Conservation (phyloP, 768 basidiomycete species). For the Clitopilus passeckerianus region DNA sequence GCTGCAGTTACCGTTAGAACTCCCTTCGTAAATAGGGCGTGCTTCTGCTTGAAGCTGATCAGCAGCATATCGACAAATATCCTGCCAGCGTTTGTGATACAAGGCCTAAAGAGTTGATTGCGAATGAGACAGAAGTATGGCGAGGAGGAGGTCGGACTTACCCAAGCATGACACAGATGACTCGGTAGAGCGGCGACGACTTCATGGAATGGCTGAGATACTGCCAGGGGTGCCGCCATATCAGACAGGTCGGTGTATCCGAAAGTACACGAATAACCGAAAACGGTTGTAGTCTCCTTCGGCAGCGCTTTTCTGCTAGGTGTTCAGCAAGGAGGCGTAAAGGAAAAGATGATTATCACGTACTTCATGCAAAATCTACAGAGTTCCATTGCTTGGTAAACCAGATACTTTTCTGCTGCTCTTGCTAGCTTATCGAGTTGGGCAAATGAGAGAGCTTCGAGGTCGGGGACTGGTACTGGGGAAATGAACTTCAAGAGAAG, state of each 20-base stretch:
- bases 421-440: slow-evolving; percentile 2
- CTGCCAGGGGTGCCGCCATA: neutral
- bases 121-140: neutral
- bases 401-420: slow-evolving; percentile 9
- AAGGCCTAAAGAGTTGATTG: neutral
- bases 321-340: too few relatives aligned
- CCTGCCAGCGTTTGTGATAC: neutral
- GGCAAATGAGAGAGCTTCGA: slow-evolving; percentile 1
- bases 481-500: slow-evolving; percentile 5
- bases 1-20: too few relatives aligned
- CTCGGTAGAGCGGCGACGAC: neutral
- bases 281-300: neutral
- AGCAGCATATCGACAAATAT: neutral
- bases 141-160: neutral
- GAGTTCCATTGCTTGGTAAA: slow-evolving; percentile 6
- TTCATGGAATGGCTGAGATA: neutral
- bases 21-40: too few relatives aligned
- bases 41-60: too few relatives aligned
- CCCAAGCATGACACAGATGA: neutral
- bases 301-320: neutral
- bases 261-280: neutral
- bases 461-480: slow-evolving; percentile 1
- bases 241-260: neutral
- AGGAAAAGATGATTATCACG: too few relatives aligned
- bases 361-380: slow-evolving; percentile 9